phyloP scores from a whole-genome alignment of 108 stramenopile species.

The Thalassiosira profunda region DNA sequence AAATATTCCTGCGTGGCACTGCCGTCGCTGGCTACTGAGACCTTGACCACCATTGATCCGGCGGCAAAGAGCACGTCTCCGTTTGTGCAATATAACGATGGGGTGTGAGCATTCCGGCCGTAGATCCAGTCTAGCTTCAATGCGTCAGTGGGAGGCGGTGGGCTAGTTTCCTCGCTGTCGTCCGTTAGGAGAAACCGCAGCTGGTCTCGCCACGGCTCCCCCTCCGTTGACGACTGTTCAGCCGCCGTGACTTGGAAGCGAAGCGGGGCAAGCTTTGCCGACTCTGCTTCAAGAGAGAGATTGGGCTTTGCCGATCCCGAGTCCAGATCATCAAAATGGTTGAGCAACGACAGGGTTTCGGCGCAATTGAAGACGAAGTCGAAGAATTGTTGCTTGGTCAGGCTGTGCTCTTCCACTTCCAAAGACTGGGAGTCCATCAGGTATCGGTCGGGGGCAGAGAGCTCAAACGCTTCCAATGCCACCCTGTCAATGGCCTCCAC shows the following conservation, averaged over 20 bases:
- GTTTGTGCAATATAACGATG: conserved; percentile 16
- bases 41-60: conserved; percentile 28
- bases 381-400: conserved; percentile 28
- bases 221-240: not conserved
- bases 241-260: not conserved
- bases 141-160: conserved; percentile 18
- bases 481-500: conserved; percentile 23
- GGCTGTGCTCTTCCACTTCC: conserved; percentile 7
- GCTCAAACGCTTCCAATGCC: conserved; percentile 24
- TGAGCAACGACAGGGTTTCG: conserved; percentile 18
- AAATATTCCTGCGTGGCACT: conserved; percentile 19
- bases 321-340: conserved; percentile 15
- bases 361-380: conserved; percentile 18
- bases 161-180: not conserved
- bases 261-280: conserved; percentile 3
- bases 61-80: conserved; percentile 31
- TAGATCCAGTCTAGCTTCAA: conserved; percentile 24
- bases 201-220: conserved; percentile 40
- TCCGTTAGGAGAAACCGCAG: conserved; percentile 23
- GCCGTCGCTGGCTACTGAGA: not conserved
- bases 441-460: not conserved
- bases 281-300: not conserved
- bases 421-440: too few relatives aligned
- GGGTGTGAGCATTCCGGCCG: conserved; percentile 20
- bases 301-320: not conserved